phyloP scores from a whole-genome alignment of 1,284 basidiomycete genomes.

The Grifola frondosa region DNA sequence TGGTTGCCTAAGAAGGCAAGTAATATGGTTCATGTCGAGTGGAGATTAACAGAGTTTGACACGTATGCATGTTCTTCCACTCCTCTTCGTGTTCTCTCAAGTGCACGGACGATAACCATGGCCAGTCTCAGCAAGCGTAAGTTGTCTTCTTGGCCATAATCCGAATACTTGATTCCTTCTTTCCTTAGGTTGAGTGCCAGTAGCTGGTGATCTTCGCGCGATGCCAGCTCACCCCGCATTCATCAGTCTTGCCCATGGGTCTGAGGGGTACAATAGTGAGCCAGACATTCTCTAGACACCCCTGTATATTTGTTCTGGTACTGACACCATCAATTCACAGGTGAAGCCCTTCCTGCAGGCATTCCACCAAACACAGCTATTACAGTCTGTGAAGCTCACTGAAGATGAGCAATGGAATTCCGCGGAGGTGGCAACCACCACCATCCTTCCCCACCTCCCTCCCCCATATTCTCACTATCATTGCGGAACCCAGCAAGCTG shows the following conservation, averaged over 20 bases:
- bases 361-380: slow-evolving; percentile 85
- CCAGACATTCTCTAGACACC: slow-evolving; percentile 49
- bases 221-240: too few relatives aligned
- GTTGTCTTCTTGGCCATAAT: too few relatives aligned
- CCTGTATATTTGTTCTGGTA: not conserved
- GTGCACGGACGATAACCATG: too few relatives aligned
- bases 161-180: too few relatives aligned
- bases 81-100: too few relatives aligned
- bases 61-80: too few relatives aligned
- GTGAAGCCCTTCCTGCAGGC: slow-evolving; percentile 84
- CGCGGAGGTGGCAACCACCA: slow-evolving; percentile 60
- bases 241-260: slow-evolving; percentile 95
- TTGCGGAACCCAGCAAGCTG: slow-evolving; percentile 29
- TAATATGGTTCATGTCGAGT: too few relatives aligned
- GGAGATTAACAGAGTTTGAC: too few relatives aligned
- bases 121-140: too few relatives aligned
- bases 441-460: slow-evolving; percentile 31
- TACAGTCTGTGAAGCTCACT: slow-evolving; percentile 84
- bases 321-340: slow-evolving; percentile 39
- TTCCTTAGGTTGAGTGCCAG: too few relatives aligned
- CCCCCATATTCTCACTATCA: slow-evolving; percentile 26
- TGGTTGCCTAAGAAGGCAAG: too few relatives aligned
- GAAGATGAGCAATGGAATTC: slow-evolving; percentile 91
- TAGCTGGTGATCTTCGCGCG: slow-evolving; percentile 83
- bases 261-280: slow-evolving; percentile 81